Percentiles rank a stretch among this genome's conserved stretches.
phyloP scores from a whole-genome alignment of 169 alveolate species.

The Eimeria necatrix region DNA sequence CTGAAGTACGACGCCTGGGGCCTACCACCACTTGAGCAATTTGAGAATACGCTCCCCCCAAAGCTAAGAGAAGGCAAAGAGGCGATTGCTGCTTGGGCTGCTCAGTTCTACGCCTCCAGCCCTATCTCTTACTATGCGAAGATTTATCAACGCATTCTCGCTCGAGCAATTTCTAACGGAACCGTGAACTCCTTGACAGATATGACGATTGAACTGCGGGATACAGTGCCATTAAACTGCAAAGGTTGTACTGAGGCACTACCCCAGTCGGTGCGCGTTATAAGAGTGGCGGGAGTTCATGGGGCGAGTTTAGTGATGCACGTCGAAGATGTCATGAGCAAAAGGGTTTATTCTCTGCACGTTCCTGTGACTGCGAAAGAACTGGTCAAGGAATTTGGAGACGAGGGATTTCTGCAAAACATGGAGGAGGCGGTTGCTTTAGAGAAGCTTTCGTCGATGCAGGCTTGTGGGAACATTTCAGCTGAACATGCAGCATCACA shows the following conservation, averaged over 20 bases:
- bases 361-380: neutral
- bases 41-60: slow-evolving; percentile 22
- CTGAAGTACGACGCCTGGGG: slow-evolving; percentile 23
- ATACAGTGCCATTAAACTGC: neutral
- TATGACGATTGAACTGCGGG: neutral
- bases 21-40: slow-evolving; percentile 31
- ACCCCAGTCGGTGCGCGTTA: neutral
- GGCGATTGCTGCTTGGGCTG: slow-evolving; percentile 24
- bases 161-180: neutral
- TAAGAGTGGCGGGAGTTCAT: slow-evolving; percentile 19
- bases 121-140: neutral
- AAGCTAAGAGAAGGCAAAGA: neutral
- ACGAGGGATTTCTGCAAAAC: neutral
- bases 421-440: neutral
- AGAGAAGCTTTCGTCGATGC: neutral
- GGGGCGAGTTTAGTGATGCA: neutral
- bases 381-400: neutral
- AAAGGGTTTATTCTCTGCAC: neutral
- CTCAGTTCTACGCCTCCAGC: neutral
- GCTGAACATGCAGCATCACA: slow-evolving; percentile 12
- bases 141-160: neutral
- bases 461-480: neutral
- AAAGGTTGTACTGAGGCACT: neutral
- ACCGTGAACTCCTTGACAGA: neutral
- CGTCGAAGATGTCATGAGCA: neutral